Conservation (phyloP, 2,329 filamentous ascomycete species). For the Colletotrichum lini region DNA sequence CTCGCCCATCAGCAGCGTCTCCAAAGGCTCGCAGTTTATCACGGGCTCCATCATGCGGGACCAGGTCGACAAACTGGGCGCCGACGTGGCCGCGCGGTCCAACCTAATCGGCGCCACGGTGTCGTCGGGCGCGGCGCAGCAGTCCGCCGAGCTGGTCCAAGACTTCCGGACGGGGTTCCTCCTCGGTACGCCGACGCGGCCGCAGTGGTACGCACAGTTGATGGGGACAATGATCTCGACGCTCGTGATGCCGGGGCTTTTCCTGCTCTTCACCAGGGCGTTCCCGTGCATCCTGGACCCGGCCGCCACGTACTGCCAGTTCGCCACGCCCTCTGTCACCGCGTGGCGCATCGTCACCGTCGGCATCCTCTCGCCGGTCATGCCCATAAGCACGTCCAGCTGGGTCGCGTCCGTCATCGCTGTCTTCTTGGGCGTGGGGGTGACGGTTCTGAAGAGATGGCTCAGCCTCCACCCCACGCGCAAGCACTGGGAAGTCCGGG, state of each 20-base stretch:
- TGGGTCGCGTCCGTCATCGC: slow-evolving; percentile 4
- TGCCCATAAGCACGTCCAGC: neutral
- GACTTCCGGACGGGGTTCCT: slow-evolving; percentile 12
- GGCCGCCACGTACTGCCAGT: neutral
- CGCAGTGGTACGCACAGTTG: slow-evolving; percentile 1
- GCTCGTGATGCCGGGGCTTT: neutral
- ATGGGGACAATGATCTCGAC: neutral
- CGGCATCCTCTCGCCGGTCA: neutral
- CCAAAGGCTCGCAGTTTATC: neutral
- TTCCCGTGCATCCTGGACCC: slow-evolving; percentile 12
- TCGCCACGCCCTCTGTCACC: neutral
- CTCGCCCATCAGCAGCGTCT: neutral
- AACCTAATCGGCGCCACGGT: too few relatives aligned
- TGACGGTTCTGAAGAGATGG: neutral
- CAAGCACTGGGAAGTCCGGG: neutral
- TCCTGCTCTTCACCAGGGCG: neutral
- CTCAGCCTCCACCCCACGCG: neutral
- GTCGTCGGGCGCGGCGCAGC: neutral
- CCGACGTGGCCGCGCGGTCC: neutral
- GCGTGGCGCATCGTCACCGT: slow-evolving; percentile 5
- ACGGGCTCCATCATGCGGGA: too few relatives aligned
- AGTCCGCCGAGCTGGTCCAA: neutral
- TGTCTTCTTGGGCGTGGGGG: neutral
- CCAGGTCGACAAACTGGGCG: too few relatives aligned
- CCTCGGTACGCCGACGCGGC: neutral